Evolutionary conservation across 1,139 yeast species (phyloP).

Genomic region (Hansenula lynferdii): DNA sequence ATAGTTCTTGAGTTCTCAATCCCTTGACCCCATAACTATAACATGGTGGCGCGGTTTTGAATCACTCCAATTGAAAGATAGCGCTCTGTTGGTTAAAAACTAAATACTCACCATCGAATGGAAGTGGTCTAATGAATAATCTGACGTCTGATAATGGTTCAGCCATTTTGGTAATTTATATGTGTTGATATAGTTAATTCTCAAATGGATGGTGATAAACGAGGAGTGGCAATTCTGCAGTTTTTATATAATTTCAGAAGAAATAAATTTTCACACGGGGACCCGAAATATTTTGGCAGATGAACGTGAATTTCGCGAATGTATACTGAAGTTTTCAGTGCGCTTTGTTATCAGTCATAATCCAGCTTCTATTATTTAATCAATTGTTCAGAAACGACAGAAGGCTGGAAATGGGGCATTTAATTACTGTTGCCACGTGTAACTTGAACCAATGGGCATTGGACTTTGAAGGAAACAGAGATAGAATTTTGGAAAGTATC

Average conservation of each 20-base stretch:
- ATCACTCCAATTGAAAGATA: background rate
- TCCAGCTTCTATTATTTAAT: no score
- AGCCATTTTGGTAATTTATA: conserved; percentile 7
- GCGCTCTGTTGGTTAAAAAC: background rate
- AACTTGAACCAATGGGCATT: conserved; percentile 97
- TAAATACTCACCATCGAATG: conserved; percentile 30
- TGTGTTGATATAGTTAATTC: background rate
- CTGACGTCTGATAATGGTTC: conserved; percentile 41
- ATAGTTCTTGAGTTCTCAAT: no score
- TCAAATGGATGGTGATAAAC: background rate
- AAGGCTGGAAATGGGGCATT: conserved; percentile 56
- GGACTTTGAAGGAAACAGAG: conserved; percentile 96
- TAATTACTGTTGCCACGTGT: conserved; percentile 56
- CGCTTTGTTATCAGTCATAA: no score
- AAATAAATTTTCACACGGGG: no score
- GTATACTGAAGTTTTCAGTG: no score
- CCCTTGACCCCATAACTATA: no score
- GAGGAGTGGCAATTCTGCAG: background rate
- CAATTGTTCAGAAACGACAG: no score
- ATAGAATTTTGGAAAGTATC: conserved; percentile 81
- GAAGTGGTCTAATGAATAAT: conserved; percentile 49
- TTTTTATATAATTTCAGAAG: no score
- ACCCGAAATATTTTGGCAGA: no score
- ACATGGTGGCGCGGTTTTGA: no score
- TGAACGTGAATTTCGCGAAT: no score